phyloP scores from a whole-genome alignment of 148 eudicot genomes.

The Bassia scoparia region DNA sequence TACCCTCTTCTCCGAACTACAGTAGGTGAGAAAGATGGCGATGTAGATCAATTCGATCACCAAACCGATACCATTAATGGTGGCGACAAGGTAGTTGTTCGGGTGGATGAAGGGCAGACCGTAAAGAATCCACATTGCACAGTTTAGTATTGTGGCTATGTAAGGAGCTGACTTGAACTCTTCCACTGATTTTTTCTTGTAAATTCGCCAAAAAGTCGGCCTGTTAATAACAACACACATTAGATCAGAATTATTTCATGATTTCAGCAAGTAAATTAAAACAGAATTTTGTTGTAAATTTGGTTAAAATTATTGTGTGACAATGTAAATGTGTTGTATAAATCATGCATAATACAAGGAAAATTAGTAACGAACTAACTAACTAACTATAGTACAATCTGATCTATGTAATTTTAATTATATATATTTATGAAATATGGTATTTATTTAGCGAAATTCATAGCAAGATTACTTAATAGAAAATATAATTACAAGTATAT shows the following conservation, averaged over 20 bases:
- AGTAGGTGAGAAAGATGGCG: slow-evolving; percentile 47
- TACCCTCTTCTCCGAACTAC: slow-evolving; percentile 45
- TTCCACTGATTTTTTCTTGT: slow-evolving; percentile 56
- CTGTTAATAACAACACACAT: slow-evolving; percentile 30
- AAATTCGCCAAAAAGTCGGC: slow-evolving; percentile 54
- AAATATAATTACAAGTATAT: not conserved
- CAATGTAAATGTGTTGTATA: too few relatives aligned
- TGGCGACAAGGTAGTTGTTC: slow-evolving; percentile 55
- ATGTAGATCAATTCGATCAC: slow-evolving; percentile 44
- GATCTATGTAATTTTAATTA: too few relatives aligned
- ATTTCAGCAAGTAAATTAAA: not conserved
- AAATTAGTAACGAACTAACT: too few relatives aligned
- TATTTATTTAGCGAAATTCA: too few relatives aligned
- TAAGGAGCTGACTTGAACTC: slow-evolving; percentile 67
- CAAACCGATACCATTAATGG: slow-evolving; percentile 61
- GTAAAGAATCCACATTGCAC: slow-evolving; percentile 73
- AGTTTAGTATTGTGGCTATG: slow-evolving; percentile 55
- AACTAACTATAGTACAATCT: too few relatives aligned
- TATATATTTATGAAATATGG: too few relatives aligned
- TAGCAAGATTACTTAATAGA: too few relatives aligned
- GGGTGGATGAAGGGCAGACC: slow-evolving; percentile 72
- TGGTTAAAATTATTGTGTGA: too few relatives aligned
- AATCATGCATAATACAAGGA: too few relatives aligned
- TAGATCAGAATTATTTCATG: not conserved
- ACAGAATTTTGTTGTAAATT: too few relatives aligned